These are phyloP conservation scores for Phytophthora tentaculata DNA, from an alignment of 352 stramenopile species.

Conservation along the genomic window DNA sequence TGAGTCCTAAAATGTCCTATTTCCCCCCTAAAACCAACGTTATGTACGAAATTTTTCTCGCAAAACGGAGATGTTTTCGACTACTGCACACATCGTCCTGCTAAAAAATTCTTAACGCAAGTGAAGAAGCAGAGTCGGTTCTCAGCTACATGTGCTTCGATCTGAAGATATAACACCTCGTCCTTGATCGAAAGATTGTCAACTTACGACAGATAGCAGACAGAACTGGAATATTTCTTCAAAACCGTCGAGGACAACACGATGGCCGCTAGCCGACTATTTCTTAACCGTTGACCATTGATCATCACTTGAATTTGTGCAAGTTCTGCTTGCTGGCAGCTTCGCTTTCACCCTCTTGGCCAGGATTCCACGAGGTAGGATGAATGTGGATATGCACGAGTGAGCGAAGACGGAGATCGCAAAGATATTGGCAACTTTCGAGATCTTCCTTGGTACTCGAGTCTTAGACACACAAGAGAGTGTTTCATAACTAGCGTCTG, in stretches of 20 bases:
- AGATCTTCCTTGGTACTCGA: slow-evolving; percentile 45
- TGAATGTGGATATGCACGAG: slow-evolving; percentile 87
- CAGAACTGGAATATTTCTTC: slow-evolving; percentile 91
- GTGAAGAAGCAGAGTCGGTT: slow-evolving; percentile 73
- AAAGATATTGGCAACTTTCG: slow-evolving; percentile 47
- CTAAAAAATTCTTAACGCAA: slow-evolving; percentile 46
- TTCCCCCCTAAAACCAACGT: no score
- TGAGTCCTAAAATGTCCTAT: no score
- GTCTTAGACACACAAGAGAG: slow-evolving; percentile 60
- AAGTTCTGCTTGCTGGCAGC: slow-evolving; percentile 90
- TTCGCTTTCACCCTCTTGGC: slow-evolving; percentile 94
- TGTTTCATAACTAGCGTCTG: slow-evolving; percentile 53
- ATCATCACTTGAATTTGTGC: slow-evolving; percentile 86
- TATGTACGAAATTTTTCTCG: no score
- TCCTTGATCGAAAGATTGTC: slow-evolving; percentile 88
- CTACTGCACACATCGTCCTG: no score
- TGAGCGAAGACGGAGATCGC: slow-evolving; percentile 65
- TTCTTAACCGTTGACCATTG: slow-evolving; percentile 70
- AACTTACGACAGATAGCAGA: slow-evolving; percentile 82
- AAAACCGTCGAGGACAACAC: slow-evolving; percentile 90
- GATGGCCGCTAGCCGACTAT: slow-evolving; percentile 83
- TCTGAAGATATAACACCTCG: slow-evolving; percentile 87
- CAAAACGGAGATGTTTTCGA: no score
- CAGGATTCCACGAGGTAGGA: slow-evolving; percentile 90
- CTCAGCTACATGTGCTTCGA: slow-evolving; percentile 94